Base-by-base conservation (phyloP, 2,329 filamentous ascomycete species). In the Hypoxylon sp. region DNA sequence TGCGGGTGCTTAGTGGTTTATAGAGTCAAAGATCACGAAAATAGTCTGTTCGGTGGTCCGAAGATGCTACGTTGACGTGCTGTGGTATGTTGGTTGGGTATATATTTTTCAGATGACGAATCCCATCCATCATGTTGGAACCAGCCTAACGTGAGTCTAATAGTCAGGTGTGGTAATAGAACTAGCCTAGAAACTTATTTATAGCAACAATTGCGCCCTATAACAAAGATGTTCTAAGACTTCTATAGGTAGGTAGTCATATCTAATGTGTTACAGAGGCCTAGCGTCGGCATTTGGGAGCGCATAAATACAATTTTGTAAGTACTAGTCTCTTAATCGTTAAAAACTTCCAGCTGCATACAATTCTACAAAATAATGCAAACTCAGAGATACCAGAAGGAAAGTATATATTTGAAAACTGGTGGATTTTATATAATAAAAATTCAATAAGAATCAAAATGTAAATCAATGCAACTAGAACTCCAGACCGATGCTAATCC, bases 371-470 rank as follows among this genome's bases (percentile, higher is more conserved):
- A 55, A 17, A 25, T 32, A 32, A 38, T 52, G 9, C 25, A 48
- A n/a, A 38, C 21, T n/a, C 32, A 49, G n/a, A 50, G 13, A 38
- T 41, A 50, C 32, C 45, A 59, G 34, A 41, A 59, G 13, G 45
- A 50, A 14, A 10, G 43, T 48, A 32, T 58, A 49, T 61, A 61
- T 55, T 46, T 17, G 19, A 93, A 41, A 48, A 13, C 19, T 49
- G 36, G 30, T 36, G n/a, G 21, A 11, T 55, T 55, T 55, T 21
- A n/a, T 13, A 46, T 43, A 28, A 13, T 28, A 28, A 25, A 17
- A 53, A 46, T 30, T 30, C 23, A 56, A 32, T 13, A 11, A 30
- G 13, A n/a, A 21, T 19, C 25, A 52, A 46, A 52, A 50, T 43
- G 28, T 38, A 51, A 52, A 48, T 34, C 57, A 60, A 56, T 55